These are phyloP conservation scores for Amanita fuliginea DNA, from an alignment of 768 basidiomycete species.

Conservation along the genomic window DNA sequence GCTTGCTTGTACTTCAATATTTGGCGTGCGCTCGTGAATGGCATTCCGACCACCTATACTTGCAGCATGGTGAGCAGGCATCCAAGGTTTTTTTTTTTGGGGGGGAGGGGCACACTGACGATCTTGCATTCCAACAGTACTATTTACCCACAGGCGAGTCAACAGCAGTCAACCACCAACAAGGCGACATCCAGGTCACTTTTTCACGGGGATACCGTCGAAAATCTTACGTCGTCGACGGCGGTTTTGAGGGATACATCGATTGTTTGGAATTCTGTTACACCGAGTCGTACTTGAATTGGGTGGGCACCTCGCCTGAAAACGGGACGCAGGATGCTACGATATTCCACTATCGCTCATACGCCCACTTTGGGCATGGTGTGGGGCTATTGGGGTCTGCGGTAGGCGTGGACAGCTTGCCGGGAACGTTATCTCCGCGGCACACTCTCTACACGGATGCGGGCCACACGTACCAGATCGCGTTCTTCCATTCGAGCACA, in stretches of 20 bases:
- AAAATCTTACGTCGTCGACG: conserved; percentile 25
- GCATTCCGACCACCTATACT: conserved; percentile 34
- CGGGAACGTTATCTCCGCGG: conserved; percentile 27
- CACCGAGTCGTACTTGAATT: conserved; percentile 22
- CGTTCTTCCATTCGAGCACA: conserved; percentile 30
- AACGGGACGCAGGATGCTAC: conserved; percentile 30
- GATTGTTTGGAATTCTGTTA: conserved; percentile 31
- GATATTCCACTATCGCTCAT: conserved; percentile 30
- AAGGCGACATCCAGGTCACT: conserved; percentile 33
- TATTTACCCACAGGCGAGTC: conserved; percentile 29
- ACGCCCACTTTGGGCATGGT: conserved; percentile 28
- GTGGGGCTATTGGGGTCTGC: conserved; percentile 34
- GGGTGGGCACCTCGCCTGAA: conserved; percentile 25
- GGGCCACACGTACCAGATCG: conserved; percentile 27
- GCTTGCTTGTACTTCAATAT: conserved; percentile 43
- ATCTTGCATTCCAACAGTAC: conserved; percentile 20
- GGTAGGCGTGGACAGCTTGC: conserved; percentile 20
- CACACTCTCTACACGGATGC: conserved; percentile 21
- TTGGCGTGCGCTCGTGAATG: conserved; percentile 37
- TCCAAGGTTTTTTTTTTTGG: too few species aligned
- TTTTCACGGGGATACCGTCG: conserved; percentile 37
- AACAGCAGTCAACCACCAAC: conserved; percentile 35
- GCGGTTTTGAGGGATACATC: conserved; percentile 31
- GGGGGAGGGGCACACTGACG: not conserved
- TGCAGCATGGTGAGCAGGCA: conserved; percentile 32